Conservation (phyloP, 1,284 basidiomycete species). For the Amylostereum chailletii region DNA sequence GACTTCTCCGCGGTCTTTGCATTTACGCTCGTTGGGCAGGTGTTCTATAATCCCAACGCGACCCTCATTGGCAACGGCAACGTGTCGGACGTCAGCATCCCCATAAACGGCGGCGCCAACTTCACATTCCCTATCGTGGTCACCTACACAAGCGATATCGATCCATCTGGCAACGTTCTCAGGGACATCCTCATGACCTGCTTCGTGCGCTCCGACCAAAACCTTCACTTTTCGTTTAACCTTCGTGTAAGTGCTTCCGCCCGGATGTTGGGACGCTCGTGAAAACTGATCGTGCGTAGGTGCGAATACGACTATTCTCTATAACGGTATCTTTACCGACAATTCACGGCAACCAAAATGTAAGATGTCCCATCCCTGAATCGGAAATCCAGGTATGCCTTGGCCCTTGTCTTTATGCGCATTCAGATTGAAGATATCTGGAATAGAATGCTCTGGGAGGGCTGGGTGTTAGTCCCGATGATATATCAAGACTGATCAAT, state of each 20-base stretch:
- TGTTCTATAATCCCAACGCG: conserved; percentile 68
- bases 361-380: conserved; percentile 55
- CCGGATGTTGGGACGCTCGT: conserved; percentile 9
- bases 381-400: conserved; percentile 27
- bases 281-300: conserved; percentile 29
- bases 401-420: not conserved
- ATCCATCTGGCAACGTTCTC: conserved; percentile 56
- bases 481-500: no score
- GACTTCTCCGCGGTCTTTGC: not conserved
- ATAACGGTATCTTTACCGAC: conserved; percentile 57
- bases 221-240: conserved; percentile 65
- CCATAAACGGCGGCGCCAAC: conserved; percentile 56
- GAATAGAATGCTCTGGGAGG: no score
- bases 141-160: conserved; percentile 53
- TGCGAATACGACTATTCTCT: conserved; percentile 54
- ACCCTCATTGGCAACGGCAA: conserved; percentile 64
- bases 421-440: conserved; percentile 3
- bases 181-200: conserved; percentile 64
- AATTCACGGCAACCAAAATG: conserved; percentile 56
- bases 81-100: conserved; percentile 54
- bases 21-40: conserved; percentile 26
- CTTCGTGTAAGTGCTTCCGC: conserved; percentile 39
- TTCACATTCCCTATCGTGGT: conserved; percentile 80
- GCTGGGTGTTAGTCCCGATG: no score
- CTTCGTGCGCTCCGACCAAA: conserved; percentile 37